Evolutionary conservation across 805 yeast species (phyloP).

Genomic region (Limtongozyma cylindracea): DNA sequence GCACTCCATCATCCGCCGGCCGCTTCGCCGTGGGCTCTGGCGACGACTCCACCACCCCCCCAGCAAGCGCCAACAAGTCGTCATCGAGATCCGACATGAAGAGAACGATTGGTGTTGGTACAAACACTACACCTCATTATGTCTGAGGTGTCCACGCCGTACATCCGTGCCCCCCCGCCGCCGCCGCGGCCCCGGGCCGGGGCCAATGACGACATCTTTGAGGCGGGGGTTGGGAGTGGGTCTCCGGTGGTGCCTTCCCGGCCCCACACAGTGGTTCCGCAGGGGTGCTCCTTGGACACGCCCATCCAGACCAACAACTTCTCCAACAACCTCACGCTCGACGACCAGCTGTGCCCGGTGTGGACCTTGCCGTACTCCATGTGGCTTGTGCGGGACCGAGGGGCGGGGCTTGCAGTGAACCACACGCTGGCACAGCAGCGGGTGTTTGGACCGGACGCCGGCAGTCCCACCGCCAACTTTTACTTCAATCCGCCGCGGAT

Average conservation of each 20-base stretch:
- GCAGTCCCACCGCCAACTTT: conserved; percentile 3
- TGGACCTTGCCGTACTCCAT: conserved; percentile 4
- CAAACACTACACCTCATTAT: too few relatives aligned
- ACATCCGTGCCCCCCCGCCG: too few relatives aligned
- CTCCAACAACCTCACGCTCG: conserved; percentile 3
- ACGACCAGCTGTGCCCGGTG: conserved; percentile 2
- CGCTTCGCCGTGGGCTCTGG: conserved; percentile 4
- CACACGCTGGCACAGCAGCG: conserved; percentile 2
- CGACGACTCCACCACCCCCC: conserved; percentile 24
- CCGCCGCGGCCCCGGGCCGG: too few relatives aligned
- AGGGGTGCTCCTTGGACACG: conserved; percentile 6
- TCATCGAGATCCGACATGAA: conserved; percentile 73
- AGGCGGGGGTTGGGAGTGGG: too few relatives aligned
- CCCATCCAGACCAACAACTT: conserved; percentile 14
- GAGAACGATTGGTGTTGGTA: not conserved
- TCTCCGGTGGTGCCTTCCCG: too few relatives aligned
- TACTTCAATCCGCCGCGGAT: conserved; percentile 4
- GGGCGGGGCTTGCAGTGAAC: conserved; percentile 1
- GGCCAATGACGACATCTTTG: too few relatives aligned
- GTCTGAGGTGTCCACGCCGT: too few relatives aligned
- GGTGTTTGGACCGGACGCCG: conserved; percentile 2
- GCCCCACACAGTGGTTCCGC: too few relatives aligned
- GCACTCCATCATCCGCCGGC: conserved; percentile 10
- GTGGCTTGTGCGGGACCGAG: conserved; percentile 1
- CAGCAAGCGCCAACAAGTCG: conserved; percentile 83